Evolutionary conservation across 306 rosid species (phyloP), one percentile per base, ranked within the genome.

Genomic region (Sophora flavescens): DNA sequence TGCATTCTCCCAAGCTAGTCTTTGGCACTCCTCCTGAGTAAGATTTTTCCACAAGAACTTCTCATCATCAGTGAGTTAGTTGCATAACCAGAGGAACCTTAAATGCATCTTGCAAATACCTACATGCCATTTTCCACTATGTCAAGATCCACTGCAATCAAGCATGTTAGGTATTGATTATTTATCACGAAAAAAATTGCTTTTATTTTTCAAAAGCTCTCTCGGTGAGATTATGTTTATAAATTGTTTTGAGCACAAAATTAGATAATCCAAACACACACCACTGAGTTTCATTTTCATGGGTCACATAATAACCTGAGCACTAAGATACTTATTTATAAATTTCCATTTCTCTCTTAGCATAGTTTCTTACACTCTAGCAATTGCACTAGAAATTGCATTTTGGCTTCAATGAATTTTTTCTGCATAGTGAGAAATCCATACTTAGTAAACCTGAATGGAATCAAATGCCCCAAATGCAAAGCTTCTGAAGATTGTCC

Each of bases 1-100:
- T 1, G 99, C 93, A 70, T 95, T 92, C 85, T 95, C 97, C 42
- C 97, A 82, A 0, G 97, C 97, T 44, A 95, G 96, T 68, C 99
- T 90, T 61, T 80, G 88, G 81, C 89, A 53, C 75, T 92, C 99
- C 79, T 95, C 97, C 12, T 90, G 74, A 0, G 92, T 81, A 35
- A 92, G 87, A 83, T 88, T 86, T 76, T 92, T 92, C 99, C 99
- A 95, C 78, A 92, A 86, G 75, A 90, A 92, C 76, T 92, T 92
- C 90, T 95, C 99, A 64, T 95, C 97, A 12, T 95, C 98, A 17
- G 98, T 95, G 41, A 95, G 91, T 76, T 95, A 95, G 91, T 76
- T 95, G 97, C 78, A 95, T 90, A 60, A 95, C 96, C 17, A 95
- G 86, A 71, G 97, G 97, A 85, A 95, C 97, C 90, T 90, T 95